Conservation (phyloP, 2,329 filamentous ascomycete genomes). For the Sporothrix dimorphospora region DNA sequence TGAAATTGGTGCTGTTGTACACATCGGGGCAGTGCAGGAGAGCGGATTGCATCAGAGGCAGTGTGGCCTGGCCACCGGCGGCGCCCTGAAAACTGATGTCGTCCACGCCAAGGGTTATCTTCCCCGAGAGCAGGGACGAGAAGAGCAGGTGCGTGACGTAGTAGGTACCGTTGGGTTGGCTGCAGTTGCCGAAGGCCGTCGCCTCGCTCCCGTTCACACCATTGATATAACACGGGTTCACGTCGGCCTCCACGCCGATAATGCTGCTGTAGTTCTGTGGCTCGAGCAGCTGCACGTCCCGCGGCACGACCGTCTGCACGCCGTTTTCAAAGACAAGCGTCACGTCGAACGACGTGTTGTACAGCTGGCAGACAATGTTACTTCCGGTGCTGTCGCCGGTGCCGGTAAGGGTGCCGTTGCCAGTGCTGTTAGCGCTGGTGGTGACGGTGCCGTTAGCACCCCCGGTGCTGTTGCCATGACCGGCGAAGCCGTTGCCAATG, state of each 20-base stretch:
- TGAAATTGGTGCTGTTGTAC: slow-evolving; percentile 24
- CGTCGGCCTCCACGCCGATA: neutral
- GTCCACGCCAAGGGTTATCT: neutral
- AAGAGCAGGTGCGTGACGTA: slow-evolving; percentile 27
- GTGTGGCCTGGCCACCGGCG: neutral
- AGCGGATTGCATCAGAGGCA: slow-evolving; percentile 26
- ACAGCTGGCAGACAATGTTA: slow-evolving; percentile 31
- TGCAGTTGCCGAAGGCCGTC: slow-evolving; percentile 19
- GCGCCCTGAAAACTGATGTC: neutral
- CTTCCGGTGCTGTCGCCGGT: neutral
- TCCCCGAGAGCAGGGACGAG: slow-evolving; percentile 19
- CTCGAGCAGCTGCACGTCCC: neutral
- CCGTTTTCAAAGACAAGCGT: slow-evolving; percentile 23
- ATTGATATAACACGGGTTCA: neutral
- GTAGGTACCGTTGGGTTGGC: neutral
- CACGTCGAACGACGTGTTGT: slow-evolving; percentile 31
- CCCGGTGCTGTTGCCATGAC: no score
- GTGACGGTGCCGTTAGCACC: no score
- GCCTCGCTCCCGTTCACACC: no score
- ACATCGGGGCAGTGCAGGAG: slow-evolving; percentile 28
- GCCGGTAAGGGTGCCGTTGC: no score
- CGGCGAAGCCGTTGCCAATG: no score
- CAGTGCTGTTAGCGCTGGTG: no score
- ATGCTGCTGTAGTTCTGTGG: slow-evolving; percentile 26
- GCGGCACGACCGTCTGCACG: slow-evolving; percentile 24